Evolutionary conservation across 345 rosid genomes (phyloP), one percentile per base, ranked within the genome.

Genomic region (Salix koriyanagi): DNA sequence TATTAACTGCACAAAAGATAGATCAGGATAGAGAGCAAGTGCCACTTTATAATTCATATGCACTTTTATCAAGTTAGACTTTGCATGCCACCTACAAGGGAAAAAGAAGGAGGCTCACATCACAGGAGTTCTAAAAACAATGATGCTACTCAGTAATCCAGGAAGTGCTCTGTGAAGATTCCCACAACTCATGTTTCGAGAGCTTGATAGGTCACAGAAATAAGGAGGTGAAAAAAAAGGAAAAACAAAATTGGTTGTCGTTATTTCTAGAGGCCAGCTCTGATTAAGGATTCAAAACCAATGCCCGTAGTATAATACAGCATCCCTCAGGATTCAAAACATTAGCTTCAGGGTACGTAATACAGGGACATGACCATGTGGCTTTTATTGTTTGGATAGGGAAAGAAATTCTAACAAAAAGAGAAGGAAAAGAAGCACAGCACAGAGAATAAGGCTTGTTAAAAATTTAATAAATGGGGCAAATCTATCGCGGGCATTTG

Each of bases 1-100:
- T 92, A 67, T 93, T 96, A 67, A 96, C 99, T 96, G 94, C 91
- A 81, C 37, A 52, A 26, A 39, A 12, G 26, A 75, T 16, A 10
- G 64, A n/a, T 58, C 28, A 13, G 62, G 67, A 32, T 9, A 46
- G 41, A 28, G 30, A 26, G 30, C 28, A 42, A 41, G 34, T 13
- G 11, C 39, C 15, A 0, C 5, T 34, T 25, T 26, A 71, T 8
- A 23, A 58, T 58, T 58, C 64, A 58, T 10, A 10, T 10, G 18
- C 26, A n/a, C 25, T 58, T 58, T n/a, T 25, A 58, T 58, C 62
- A 58, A 58, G 61, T n/a, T n/a, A 25, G 23, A 56, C 28, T 58
- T 12, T 61, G 37, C 42, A 60, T n/a, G 28, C 52, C 37, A 23
- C 21, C 44, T 7, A 30, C 18, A 19, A 21, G 18, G 18, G 46